A percentile compares a stretch with the other conserved stretches of the same genome.
These are phyloP conservation scores for Tetrastigma voinierianum DNA, from an alignment of 164 flowering plant species.

Conservation along the genomic window DNA sequence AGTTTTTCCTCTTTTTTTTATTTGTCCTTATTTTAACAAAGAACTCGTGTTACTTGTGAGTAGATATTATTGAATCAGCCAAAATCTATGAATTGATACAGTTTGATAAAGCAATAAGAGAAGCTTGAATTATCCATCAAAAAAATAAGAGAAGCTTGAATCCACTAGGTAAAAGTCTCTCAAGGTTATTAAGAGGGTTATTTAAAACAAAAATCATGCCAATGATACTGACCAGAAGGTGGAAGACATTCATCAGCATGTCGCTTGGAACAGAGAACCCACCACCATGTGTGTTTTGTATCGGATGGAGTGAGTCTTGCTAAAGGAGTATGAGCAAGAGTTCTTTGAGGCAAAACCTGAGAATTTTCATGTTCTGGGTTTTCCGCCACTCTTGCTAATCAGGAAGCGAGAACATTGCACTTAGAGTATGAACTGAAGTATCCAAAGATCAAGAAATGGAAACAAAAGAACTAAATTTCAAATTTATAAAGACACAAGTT, in stretches of 20 bases:
- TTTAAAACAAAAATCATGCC: not conserved
- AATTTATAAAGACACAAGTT: not conserved
- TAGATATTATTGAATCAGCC: no score
- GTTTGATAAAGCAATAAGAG: no score
- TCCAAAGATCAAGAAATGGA: not conserved
- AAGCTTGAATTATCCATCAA: not conserved
- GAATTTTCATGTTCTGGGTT: conserved; percentile 10
- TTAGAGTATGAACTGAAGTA: not conserved
- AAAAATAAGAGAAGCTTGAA: not conserved
- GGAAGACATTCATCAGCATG: conserved; percentile 65
- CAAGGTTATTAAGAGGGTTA: not conserved
- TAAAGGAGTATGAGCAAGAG: conserved; percentile 21
- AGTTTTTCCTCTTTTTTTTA: not conserved
- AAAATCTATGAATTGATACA: no score
- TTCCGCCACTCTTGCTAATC: conserved; percentile 30
- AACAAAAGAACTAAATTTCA: not conserved
- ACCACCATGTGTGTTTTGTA: conserved; percentile 66
- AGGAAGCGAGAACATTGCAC: not conserved
- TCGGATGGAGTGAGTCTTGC: conserved; percentile 59
- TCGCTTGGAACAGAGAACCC: conserved; percentile 55
- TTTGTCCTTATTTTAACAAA: not conserved
- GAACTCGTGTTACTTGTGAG: not conserved
- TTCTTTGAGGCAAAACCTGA: conserved; percentile 8
- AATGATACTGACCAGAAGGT: conserved; percentile 38
- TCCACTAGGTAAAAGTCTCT: no score